Conservation (phyloP, 2,329 filamentous ascomycete genomes). For the Fusarium musae region DNA sequence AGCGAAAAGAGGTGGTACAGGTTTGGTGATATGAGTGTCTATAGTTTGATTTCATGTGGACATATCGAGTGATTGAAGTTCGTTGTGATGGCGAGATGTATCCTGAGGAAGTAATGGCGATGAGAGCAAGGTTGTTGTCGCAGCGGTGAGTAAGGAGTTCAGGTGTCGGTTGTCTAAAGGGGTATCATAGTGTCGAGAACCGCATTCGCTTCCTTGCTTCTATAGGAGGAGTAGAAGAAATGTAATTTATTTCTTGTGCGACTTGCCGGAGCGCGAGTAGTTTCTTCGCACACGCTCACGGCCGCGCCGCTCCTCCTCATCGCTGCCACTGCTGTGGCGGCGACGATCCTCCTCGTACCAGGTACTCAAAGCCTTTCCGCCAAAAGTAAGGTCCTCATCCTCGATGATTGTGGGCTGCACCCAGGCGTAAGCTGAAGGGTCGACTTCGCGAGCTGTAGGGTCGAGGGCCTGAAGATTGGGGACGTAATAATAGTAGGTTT, state of each 20-base stretch:
- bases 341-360: constrained; percentile 70
- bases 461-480: constrained; percentile 50
- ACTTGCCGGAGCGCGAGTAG: constrained; percentile 44
- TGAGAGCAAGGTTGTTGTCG: constrained; percentile 10
- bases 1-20: constrained; percentile 30
- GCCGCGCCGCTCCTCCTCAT: constrained; percentile 53
- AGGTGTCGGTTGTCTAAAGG: constrained; percentile 17
- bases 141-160: constrained; percentile 1
- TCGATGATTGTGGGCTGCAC: constrained; percentile 67
- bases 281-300: constrained; percentile 52
- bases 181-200: constrained; percentile 39
- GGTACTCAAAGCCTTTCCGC: constrained; percentile 67
- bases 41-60: constrained; percentile 36
- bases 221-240: neutral
- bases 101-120: constrained; percentile 1
- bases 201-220: constrained; percentile 11
- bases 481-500: constrained; percentile 49
- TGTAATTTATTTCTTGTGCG: constrained; percentile 47
- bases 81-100: constrained; percentile 14
- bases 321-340: constrained; percentile 54
- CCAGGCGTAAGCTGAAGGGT: constrained; percentile 55
- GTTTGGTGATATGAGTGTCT: constrained; percentile 28
- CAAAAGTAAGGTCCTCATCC: constrained; percentile 70
- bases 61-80: constrained; percentile 28
- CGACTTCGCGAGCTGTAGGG: constrained; percentile 49